Evolutionary conservation across 306 rosid genomes (phyloP).

Genomic region (Malus asiatica): DNA sequence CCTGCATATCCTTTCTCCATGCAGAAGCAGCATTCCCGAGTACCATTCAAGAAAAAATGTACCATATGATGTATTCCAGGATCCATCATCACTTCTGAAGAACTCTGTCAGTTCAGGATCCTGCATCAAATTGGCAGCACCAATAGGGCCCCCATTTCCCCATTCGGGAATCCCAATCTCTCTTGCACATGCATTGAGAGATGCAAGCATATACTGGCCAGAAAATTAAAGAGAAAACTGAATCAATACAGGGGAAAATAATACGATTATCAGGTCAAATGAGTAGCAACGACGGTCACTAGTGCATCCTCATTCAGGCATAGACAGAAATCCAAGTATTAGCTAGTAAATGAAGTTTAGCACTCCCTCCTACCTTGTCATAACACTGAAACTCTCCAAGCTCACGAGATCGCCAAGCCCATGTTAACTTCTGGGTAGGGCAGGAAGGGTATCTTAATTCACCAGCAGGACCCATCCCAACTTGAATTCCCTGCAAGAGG

Average conservation of each 20-base stretch:
- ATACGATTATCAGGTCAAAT: background rate
- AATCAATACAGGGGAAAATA: background rate
- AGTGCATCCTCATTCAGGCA: conserved; percentile 17
- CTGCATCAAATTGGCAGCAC: conserved; percentile 50
- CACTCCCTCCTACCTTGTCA: conserved; percentile 56
- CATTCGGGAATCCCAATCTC: conserved; percentile 64
- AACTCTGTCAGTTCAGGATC: conserved; percentile 40
- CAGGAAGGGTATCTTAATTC: conserved; percentile 80
- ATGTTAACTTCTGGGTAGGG: conserved; percentile 37
- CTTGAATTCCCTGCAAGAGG: conserved; percentile 63
- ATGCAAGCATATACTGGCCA: conserved; percentile 75
- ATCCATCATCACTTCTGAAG: conserved; percentile 46
- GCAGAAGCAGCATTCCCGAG: conserved; percentile 70
- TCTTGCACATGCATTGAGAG: conserved; percentile 65
- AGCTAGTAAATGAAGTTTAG: conserved; percentile 18
- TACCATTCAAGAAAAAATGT: conserved; percentile 82
- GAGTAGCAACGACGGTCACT: background rate
- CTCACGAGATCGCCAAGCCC: conserved; percentile 43
- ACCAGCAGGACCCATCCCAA: conserved; percentile 95
- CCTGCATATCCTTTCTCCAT: conserved; percentile 79
- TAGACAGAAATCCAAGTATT: background rate
- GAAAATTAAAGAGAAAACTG: conserved; percentile 14
- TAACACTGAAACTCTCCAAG: conserved; percentile 89
- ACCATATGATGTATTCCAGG: conserved; percentile 62
- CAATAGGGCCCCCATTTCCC: conserved; percentile 71